Evolutionary conservation across 2,329 filamentous ascomycete species (phyloP), one percentile per base, ranked within the genome.

Genomic region (Nectriaceae sp.): DNA sequence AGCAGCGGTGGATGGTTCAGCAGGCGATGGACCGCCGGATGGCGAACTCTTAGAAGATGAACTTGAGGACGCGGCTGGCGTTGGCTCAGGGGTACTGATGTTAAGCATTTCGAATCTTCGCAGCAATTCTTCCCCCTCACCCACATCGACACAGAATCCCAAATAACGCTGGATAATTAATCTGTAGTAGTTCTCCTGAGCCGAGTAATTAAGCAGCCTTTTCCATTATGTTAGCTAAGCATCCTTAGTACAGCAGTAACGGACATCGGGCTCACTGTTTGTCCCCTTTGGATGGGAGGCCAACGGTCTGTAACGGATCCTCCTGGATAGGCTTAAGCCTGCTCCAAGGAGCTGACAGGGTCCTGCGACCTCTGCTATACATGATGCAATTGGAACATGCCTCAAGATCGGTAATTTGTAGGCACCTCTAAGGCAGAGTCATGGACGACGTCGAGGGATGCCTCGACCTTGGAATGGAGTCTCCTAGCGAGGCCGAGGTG

Each of bases 251-350:
- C 33, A 18, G 8, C 8, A 6, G 8, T 18, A 35, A 29, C 20
- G 22, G 16, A n/a, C 20, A 6, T 31, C n/a, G n/a, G 3, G 49
- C 65, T 33, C 75, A 93, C 91, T 88, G 87, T 40, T 79, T 88
- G 69, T 97, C 93, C 44, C 93, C 93, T 65, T 96, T 97, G 2
- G 91, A 96, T 4, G 90, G 90, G 56, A 96, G 78, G 2, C 93
- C 92, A 57, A 95, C 88, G 51, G 77, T 80, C 59, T 95, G 89
- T 21, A 97, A 75, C 13, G 89, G 83, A 48, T 84, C 74, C 38
- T 87, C 82, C n/a, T 6, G 33, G 51, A 86, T 79, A 11, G 89
- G 87, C 67, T 88, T 91, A 55, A 95, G 74, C 54, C 88, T 79
- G 50, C 80, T 82, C 84, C 87, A 89, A 57, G 82, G 77, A 42